Percentiles rank a stretch among this genome's conserved stretches.
phyloP scores from a whole-genome alignment of 805 yeast species.

The Cyberlindnera xishuangbannaensis region DNA sequence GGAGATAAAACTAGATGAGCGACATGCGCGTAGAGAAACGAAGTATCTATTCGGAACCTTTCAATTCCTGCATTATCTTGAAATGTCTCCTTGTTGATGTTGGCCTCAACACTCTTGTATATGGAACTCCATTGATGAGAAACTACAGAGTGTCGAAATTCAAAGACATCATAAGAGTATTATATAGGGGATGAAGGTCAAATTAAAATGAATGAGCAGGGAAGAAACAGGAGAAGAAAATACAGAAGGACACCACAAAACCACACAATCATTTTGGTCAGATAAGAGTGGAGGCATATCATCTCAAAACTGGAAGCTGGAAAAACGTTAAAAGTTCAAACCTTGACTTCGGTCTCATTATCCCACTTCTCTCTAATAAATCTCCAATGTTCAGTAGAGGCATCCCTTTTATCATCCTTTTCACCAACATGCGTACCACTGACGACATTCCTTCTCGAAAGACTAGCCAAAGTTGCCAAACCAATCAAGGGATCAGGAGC shows the following conservation, averaged over 20 bases:
- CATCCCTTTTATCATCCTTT: slow-evolving; percentile 45
- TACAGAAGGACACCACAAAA: too few relatives aligned
- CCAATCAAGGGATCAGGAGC: slow-evolving; percentile 34
- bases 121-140: not conserved
- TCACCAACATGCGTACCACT: slow-evolving; percentile 56
- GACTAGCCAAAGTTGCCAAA: slow-evolving; percentile 42
- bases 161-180: not conserved
- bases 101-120: not conserved
- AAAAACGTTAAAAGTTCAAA: slow-evolving; percentile 3
- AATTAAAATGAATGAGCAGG: too few relatives aligned
- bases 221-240: too few relatives aligned
- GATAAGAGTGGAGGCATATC: too few relatives aligned
- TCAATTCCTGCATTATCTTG: not conserved
- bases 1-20: not conserved
- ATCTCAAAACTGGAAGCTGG: too few relatives aligned
- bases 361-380: slow-evolving; percentile 49
- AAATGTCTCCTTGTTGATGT: too few relatives aligned
- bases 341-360: slow-evolving; percentile 50
- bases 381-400: slow-evolving; percentile 63
- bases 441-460: slow-evolving; percentile 60
- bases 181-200: too few relatives aligned
- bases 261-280: too few relatives aligned
- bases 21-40: too few relatives aligned
- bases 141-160: not conserved
- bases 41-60: too few relatives aligned